phyloP scores from a whole-genome alignment of 2,329 filamentous ascomycete genomes.

The Aspergillus oerlinghausenensis region DNA sequence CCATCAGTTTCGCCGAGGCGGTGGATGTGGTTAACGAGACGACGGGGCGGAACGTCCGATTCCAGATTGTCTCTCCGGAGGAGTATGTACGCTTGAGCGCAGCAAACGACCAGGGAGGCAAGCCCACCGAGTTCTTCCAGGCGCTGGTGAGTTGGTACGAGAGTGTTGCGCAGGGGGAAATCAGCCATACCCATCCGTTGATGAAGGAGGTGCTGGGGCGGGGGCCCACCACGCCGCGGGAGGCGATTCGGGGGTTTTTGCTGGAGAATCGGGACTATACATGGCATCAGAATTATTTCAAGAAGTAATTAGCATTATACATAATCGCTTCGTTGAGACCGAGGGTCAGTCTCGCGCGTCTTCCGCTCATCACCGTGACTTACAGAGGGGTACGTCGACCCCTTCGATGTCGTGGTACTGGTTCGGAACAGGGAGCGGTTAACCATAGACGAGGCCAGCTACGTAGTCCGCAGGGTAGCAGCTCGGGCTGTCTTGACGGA shows the following conservation, averaged over 20 bases:
- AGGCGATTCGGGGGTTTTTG: constrained; percentile 27
- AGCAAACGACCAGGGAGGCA: constrained; percentile 34
- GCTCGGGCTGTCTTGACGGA: constrained; percentile 33
- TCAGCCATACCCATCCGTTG: constrained; percentile 37
- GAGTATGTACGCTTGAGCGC: constrained; percentile 31
- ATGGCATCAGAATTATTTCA: constrained; percentile 44
- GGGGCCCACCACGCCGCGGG: constrained; percentile 38
- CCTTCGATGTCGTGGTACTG: constrained; percentile 37
- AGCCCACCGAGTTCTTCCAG: constrained; percentile 35
- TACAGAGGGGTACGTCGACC: constrained; percentile 32
- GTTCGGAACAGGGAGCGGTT: constrained; percentile 34
- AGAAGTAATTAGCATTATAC: too few species aligned
- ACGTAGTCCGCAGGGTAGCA: constrained; percentile 34
- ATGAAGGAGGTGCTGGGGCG: constrained; percentile 44
- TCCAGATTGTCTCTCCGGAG: constrained; percentile 32
- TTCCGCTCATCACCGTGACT: too few species aligned
- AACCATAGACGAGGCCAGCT: constrained; percentile 38
- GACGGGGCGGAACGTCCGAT: constrained; percentile 27
- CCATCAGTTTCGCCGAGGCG: constrained; percentile 32
- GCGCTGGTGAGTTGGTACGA: constrained; percentile 44
- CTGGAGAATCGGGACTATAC: constrained; percentile 33
- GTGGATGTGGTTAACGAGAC: constrained; percentile 36
- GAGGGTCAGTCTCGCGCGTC: too few species aligned
- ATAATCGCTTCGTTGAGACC: too few species aligned
- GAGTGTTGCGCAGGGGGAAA: constrained; percentile 43